Percentiles rank a stretch among this genome's conserved stretches.
These are phyloP conservation scores for Trametes cinnabarina DNA, from an alignment of 768 basidiomycete genomes.

Conservation along the genomic window DNA sequence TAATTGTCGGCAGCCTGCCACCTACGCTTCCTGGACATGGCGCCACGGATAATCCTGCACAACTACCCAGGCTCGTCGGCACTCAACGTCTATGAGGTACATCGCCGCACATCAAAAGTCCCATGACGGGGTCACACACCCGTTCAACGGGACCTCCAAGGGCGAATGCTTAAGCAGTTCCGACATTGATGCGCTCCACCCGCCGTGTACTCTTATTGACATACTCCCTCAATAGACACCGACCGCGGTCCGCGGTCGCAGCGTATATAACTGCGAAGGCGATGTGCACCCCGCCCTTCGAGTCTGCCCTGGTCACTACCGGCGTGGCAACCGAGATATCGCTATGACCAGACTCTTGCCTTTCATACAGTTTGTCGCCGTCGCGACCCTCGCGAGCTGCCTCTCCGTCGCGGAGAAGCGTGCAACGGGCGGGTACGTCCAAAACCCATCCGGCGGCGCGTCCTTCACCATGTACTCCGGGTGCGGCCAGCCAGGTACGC, in stretches of 20 bases:
- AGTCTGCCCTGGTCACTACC: not conserved
- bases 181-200: conserved; percentile 10
- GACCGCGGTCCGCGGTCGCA: not conserved
- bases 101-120: not conserved
- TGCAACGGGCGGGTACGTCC: conserved; percentile 52
- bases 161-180: not conserved
- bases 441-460: conserved; percentile 49
- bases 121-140: not conserved
- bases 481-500: conserved; percentile 47
- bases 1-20: not conserved
- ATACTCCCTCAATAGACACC: not conserved
- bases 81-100: not conserved
- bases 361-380: conserved; percentile 10
- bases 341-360: conserved; percentile 5
- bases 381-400: conserved; percentile 17
- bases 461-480: conserved; percentile 58
- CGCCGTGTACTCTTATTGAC: not conserved
- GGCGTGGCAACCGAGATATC: not conserved
- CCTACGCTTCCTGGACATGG: not conserved
- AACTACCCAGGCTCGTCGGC: not conserved
- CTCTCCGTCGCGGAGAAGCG: conserved; percentile 20
- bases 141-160: not conserved
- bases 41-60: too few species aligned
- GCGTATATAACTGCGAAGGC: not conserved
- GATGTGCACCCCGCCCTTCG: not conserved